Conservation (phyloP, 495 filamentous ascomycete species). For the Neurospora sp. region DNA sequence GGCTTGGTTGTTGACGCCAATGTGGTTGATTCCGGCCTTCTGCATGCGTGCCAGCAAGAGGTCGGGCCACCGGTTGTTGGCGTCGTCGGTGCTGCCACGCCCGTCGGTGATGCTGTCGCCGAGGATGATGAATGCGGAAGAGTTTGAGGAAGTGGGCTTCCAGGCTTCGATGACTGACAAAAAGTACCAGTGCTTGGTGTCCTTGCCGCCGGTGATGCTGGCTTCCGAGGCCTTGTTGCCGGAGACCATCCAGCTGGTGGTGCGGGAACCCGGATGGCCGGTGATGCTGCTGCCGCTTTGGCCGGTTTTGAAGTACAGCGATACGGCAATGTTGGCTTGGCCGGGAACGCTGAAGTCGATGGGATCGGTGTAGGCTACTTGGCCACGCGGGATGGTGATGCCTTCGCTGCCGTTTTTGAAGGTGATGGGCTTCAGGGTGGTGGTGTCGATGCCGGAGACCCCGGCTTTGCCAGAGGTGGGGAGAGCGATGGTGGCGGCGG, state of each 20-base stretch:
- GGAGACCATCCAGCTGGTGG: slow-evolving; percentile 44
- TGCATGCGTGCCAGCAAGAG: slow-evolving; percentile 48
- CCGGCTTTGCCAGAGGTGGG: slow-evolving; percentile 42
- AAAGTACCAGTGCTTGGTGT: slow-evolving; percentile 48
- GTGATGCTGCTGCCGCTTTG: slow-evolving; percentile 50
- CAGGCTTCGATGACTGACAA: slow-evolving; percentile 51
- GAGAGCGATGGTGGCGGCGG: slow-evolving; percentile 46
- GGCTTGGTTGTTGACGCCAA: slow-evolving; percentile 60
- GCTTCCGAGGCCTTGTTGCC: slow-evolving; percentile 44
- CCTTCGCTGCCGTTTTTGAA: slow-evolving; percentile 41
- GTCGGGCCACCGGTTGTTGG: slow-evolving; percentile 63
- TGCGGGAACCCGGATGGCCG: slow-evolving; percentile 58
- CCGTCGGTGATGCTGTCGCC: slow-evolving; percentile 73
- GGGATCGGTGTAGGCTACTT: slow-evolving; percentile 53
- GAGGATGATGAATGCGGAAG: slow-evolving; percentile 46
- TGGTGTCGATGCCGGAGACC: slow-evolving; percentile 37
- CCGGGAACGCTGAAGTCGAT: slow-evolving; percentile 42
- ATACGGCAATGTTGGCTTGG: slow-evolving; percentile 44
- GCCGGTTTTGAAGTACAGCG: slow-evolving; percentile 47
- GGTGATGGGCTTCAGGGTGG: slow-evolving; percentile 41
- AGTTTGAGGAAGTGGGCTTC: slow-evolving; percentile 23
- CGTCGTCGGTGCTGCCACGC: slow-evolving; percentile 50
- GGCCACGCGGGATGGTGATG: slow-evolving; percentile 47
- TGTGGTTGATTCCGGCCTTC: slow-evolving; percentile 32
- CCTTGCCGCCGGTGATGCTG: slow-evolving; percentile 34